Evolutionary conservation across 225 moss, liverwort and hornwort genomes (phyloP).

Genomic region (Marchantia polymorpha): DNA sequence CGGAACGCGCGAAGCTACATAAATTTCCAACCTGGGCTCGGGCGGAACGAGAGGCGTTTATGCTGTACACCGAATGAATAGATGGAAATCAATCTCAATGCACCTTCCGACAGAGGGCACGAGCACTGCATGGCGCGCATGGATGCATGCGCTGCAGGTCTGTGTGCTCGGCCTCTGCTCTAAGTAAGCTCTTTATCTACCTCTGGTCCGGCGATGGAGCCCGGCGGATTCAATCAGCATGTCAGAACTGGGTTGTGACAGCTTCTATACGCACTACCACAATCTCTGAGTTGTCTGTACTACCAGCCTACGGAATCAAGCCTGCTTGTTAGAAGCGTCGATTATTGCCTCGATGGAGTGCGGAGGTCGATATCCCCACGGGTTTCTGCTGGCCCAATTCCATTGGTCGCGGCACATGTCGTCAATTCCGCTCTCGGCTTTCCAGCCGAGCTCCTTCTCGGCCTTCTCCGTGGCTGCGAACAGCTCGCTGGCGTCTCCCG

Average conservation of each 20-base stretch:
- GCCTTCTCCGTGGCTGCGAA: constrained; percentile 79
- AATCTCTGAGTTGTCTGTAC: too few species aligned
- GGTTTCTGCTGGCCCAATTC: constrained; percentile 93
- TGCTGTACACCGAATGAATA: neutral
- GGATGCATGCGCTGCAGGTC: neutral
- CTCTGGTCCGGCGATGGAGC: neutral
- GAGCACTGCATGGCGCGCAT: too few species aligned
- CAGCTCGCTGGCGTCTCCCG: constrained; percentile 85
- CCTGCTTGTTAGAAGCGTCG: neutral
- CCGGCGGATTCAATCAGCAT: neutral
- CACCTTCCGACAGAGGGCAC: neutral
- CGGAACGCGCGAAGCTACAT: neutral
- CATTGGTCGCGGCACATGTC: constrained; percentile 97
- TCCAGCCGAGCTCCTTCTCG: constrained; percentile 76
- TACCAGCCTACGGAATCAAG: too few species aligned
- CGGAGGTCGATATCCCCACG: constrained; percentile 60
- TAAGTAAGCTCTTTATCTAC: neutral
- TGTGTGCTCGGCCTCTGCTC: neutral
- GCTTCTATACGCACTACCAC: too few species aligned
- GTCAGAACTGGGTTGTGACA: neutral
- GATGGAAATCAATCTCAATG: neutral
- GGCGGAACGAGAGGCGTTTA: neutral
- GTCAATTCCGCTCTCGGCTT: constrained; percentile 68
- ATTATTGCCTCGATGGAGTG: constrained; percentile 21
- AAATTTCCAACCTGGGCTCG: neutral